A percentile compares a stretch with the other conserved stretches of the same genome.
phyloP scores from a whole-genome alignment of 345 rosid genomes.

The Eutrema heterophyllum region DNA sequence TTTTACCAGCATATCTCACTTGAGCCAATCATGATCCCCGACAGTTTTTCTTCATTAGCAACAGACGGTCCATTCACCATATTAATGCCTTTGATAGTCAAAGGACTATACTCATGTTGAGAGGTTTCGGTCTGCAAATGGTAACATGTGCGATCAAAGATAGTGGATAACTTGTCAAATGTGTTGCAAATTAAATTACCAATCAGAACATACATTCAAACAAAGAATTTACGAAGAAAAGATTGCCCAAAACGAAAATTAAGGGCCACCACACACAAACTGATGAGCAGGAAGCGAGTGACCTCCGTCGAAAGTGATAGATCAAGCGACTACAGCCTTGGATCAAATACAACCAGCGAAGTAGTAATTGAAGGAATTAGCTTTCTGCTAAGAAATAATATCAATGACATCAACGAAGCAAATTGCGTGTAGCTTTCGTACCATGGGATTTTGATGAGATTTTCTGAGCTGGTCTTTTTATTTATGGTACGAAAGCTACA shows the following conservation, averaged over 20 bases:
- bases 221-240: background rate
- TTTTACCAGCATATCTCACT: conserved; percentile 39
- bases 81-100: conserved; percentile 38
- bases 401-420: background rate
- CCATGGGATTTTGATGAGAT: background rate
- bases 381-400: background rate
- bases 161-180: background rate
- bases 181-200: background rate
- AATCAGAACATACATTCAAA: conserved; percentile 1
- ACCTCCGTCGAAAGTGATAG: background rate
- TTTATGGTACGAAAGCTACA: too few species aligned
- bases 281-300: background rate
- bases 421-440: background rate
- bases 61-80: conserved; percentile 31
- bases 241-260: background rate
- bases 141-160: background rate
- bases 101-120: conserved; percentile 45
- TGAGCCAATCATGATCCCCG: conserved; percentile 28
- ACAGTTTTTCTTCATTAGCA: conserved; percentile 40
- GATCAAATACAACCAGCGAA: background rate
- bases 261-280: background rate
- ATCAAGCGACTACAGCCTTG: conserved; percentile 3
- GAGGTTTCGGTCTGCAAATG: conserved; percentile 49
- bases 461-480: background rate
- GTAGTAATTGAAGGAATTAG: background rate